A percentile compares a stretch with the other conserved stretches of the same genome.
Conservation (phyloP, 2,329 filamentous ascomycete genomes). For the Trichoderma sp. region DNA sequence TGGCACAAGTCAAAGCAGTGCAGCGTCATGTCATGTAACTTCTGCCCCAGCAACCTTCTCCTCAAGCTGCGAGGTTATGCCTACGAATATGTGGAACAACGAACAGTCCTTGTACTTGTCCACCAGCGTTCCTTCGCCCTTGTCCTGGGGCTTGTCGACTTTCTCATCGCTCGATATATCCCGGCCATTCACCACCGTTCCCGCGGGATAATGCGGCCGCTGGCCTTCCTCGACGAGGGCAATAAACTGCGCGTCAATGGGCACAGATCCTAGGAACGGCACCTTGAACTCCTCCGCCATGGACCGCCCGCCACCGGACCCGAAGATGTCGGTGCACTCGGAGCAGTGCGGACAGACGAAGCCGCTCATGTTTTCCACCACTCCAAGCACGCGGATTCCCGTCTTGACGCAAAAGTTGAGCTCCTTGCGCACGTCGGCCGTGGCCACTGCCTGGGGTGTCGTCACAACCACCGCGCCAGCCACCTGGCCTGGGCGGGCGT, state of each 20-base stretch:
- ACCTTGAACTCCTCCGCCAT: slow-evolving; percentile 88
- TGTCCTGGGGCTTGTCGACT: slow-evolving; percentile 21
- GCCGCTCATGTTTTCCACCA: slow-evolving; percentile 95
- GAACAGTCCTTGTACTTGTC: slow-evolving; percentile 74
- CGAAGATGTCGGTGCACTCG: slow-evolving; percentile 92
- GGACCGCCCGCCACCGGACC: slow-evolving; percentile 80
- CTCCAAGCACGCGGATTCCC: slow-evolving; percentile 74
- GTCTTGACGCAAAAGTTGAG: slow-evolving; percentile 91
- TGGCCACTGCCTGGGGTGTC: slow-evolving; percentile 90
- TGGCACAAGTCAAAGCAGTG: neutral
- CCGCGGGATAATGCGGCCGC: slow-evolving; percentile 65
- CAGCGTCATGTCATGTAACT: slow-evolving; percentile 12
- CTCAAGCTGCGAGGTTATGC: slow-evolving; percentile 50
- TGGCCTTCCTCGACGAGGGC: slow-evolving; percentile 74
- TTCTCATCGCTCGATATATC: slow-evolving; percentile 43
- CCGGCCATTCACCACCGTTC: slow-evolving; percentile 60
- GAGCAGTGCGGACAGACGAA: slow-evolving; percentile 78
- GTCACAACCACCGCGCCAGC: slow-evolving; percentile 92
- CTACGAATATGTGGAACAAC: slow-evolving; percentile 65
- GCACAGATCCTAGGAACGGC: slow-evolving; percentile 79
- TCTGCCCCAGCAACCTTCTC: slow-evolving; percentile 7
- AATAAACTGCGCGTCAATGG: slow-evolving; percentile 91
- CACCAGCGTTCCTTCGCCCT: slow-evolving; percentile 48
- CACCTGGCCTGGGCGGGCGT: slow-evolving; percentile 64
- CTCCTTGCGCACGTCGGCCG: slow-evolving; percentile 91